These are phyloP conservation scores for Bryoerythrophyllum caledonicum DNA, from an alignment of 225 moss, liverwort and hornwort genomes.

Conservation along the genomic window DNA sequence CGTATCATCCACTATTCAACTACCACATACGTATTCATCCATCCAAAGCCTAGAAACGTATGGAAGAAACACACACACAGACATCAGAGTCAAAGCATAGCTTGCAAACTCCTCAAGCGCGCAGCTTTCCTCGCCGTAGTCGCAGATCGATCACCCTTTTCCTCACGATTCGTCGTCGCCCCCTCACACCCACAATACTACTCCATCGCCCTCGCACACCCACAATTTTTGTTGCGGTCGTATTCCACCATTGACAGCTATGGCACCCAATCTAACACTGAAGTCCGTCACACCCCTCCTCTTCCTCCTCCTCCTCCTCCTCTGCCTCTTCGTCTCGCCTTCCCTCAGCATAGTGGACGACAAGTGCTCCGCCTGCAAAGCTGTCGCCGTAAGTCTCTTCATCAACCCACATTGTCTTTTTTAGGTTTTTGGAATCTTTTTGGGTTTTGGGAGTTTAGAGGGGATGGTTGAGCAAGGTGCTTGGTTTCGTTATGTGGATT, in stretches of 20 bases:
- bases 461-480: neutral
- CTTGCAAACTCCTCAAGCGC: neutral
- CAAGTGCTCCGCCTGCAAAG: constrained; percentile 41
- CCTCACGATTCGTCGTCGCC: neutral
- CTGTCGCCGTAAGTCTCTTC: constrained; percentile 26
- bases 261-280: neutral
- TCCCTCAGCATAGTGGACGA: constrained; percentile 22
- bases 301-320: neutral
- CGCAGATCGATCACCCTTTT: neutral
- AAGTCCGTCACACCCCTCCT: neutral
- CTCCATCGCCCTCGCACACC: neutral
- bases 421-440: neutral
- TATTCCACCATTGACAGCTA: too few relatives aligned
- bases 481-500: neutral
- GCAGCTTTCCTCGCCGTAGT: neutral
- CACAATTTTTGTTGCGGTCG: neutral
- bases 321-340: constrained; percentile 11
- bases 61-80: neutral
- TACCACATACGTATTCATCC: neutral
- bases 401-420: neutral
- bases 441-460: neutral
- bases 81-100: neutral
- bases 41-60: constrained; percentile 14
- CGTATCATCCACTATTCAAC: neutral
- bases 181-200: neutral